Percentiles rank a stretch among this genome's conserved stretches.
Evolutionary conservation across 2,329 filamentous ascomycete species (phyloP).

Genomic region (Magnaporthiopsis poae): DNA sequence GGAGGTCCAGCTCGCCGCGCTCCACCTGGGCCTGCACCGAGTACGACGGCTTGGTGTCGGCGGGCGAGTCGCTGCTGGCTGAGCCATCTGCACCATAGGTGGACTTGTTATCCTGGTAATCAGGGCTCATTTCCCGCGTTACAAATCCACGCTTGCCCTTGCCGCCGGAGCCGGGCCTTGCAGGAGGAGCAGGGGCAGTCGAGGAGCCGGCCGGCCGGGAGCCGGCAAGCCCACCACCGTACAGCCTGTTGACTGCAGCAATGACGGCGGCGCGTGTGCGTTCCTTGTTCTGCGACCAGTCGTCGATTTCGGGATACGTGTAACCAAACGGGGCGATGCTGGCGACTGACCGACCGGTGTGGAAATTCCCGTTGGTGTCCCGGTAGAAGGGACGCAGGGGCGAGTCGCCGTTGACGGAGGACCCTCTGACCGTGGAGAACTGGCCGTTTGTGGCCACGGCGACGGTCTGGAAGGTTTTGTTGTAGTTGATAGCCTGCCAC

Average conservation of each 20-base stretch:
- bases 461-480: slow-evolving; percentile 14
- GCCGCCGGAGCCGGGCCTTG: not conserved
- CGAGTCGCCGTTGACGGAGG: slow-evolving; percentile 28
- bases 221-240: slow-evolving; percentile 5
- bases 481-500: slow-evolving; percentile 26
- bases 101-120: not conserved
- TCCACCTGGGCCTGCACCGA: slow-evolving; percentile 26
- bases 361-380: slow-evolving; percentile 25
- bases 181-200: not conserved
- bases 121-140: not conserved
- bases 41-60: slow-evolving; percentile 18
- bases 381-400: slow-evolving; percentile 37
- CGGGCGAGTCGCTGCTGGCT: not conserved
- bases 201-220: not conserved
- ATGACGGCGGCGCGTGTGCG: slow-evolving; percentile 3
- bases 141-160: not conserved
- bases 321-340: slow-evolving; percentile 25
- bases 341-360: slow-evolving; percentile 28
- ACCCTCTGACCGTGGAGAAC: slow-evolving; percentile 30
- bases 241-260: slow-evolving; percentile 6
- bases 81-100: not conserved
- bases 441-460: slow-evolving; percentile 12
- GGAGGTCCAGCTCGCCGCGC: slow-evolving; percentile 24
- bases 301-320: slow-evolving; percentile 25
- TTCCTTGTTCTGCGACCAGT: not conserved